Base-by-base conservation (phyloP, 129 eudicot genomes). In the Oenanthe sinensis region DNA sequence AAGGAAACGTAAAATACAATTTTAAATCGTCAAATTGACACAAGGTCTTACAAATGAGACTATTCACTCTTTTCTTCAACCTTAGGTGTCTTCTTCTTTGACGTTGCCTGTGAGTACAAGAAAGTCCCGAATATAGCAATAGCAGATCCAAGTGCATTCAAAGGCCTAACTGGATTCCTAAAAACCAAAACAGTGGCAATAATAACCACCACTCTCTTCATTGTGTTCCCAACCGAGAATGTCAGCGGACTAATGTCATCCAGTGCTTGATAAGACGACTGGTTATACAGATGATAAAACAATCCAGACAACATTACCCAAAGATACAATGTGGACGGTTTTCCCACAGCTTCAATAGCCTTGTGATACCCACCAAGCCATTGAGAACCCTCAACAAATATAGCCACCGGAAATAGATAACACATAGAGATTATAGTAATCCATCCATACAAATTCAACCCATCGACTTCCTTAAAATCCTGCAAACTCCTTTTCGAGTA, bases 191-290 rank as follows among this genome's bases (percentile, higher is more conserved):
- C 91, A 77, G 90, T 95, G 10, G 98, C 84, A 14, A 95, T 83
- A 74, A 95, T 95, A 49, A 95, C 98, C 83, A 95, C 98, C 68
- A 95, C 96, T 80, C 98, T 85, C 89, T 95, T 95, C 98, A 95
- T 95, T 22, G 98, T 95, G 70, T 95, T 95, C 15, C 98, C 98
- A 33, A 95, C 96, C 0, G 98, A 95, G 78, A 95, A 95, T 3
- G 97, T 88, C 71, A 95, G 82, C 0, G 98, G 98, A 77, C 98
- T 95, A 76, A 95, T 95, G 47, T 95, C 98, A 82, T 95, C 98
- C n/a, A 95, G 87, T 16, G 98, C 98, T 83, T 95, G 96, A 74
- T 95, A 95, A 0, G 98, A 95, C 0, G 97, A 91, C 77, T 95
- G 98, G 50, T 95, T 95, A 69, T 95, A 95, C 15, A 95, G 90